These are phyloP conservation scores for Fusarium proliferatum DNA, from an alignment of 2,329 filamentous ascomycete genomes.

Conservation along the genomic window DNA sequence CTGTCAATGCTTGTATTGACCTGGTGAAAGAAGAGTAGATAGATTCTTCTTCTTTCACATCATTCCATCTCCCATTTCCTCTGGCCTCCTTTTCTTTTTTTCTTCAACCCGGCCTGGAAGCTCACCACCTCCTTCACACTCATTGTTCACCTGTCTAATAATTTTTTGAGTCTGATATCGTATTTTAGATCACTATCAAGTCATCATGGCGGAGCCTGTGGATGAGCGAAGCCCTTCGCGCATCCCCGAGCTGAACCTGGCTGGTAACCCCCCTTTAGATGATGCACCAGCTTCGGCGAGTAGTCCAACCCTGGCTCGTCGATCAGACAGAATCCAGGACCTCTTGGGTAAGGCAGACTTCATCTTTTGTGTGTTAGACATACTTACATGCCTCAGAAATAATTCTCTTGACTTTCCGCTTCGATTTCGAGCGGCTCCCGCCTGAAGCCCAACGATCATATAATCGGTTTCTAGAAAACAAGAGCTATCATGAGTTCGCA, in stretches of 20 bases:
- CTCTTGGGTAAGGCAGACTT: slow-evolving; percentile 9
- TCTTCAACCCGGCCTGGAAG: background rate
- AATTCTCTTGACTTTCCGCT: slow-evolving; percentile 17
- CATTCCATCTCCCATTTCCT: background rate
- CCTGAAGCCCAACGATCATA: slow-evolving; percentile 18
- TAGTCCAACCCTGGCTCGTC: background rate
- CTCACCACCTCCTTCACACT: background rate
- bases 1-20: slow-evolving; percentile 1
- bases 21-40: background rate
- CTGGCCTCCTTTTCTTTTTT: background rate
- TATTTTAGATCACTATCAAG: background rate
- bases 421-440: slow-evolving; percentile 28
- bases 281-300: background rate
- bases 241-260: background rate
- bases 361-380: accelerated
- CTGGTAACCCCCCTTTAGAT: background rate
- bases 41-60: background rate
- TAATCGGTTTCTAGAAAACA: slow-evolving; percentile 12
- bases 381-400: slow-evolving; percentile 25
- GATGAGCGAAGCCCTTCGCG: background rate
- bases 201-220: slow-evolving; percentile 19
- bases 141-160: background rate
- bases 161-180: background rate
- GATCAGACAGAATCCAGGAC: slow-evolving; percentile 8
- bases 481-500: slow-evolving; percentile 10